Percentiles rank a stretch among this genome's conserved stretches.
These are phyloP conservation scores for Pleurotus pulmonarius DNA, from an alignment of 768 basidiomycete genomes.

Conservation along the genomic window DNA sequence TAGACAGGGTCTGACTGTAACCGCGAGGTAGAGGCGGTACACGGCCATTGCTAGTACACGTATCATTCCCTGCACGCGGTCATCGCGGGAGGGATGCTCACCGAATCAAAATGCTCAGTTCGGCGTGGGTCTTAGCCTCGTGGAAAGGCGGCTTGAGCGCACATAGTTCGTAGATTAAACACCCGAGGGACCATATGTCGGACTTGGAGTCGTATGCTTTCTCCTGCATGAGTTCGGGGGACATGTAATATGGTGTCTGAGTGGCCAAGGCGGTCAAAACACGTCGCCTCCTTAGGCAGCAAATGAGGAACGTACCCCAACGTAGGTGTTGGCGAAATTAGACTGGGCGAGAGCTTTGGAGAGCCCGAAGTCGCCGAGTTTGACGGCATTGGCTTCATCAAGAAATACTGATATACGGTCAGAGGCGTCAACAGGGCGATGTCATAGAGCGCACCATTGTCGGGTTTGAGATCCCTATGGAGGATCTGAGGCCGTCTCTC, in stretches of 20 bases:
- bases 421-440: not conserved
- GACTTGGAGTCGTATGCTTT: constrained; percentile 97
- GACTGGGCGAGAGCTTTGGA: constrained; percentile 88
- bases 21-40: constrained; percentile 86
- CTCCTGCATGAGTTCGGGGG: constrained; percentile 96
- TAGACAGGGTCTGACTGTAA: constrained; percentile 68
- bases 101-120: constrained; percentile 81
- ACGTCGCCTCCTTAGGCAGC: not conserved
- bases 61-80: not conserved
- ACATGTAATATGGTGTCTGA: constrained; percentile 99
- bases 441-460: constrained; percentile 66
- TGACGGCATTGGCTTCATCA: constrained; percentile 79
- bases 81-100: constrained; percentile 21
- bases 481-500: constrained; percentile 72
- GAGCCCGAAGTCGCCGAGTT: constrained; percentile 95
- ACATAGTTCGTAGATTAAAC: constrained; percentile 94
- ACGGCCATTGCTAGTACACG: constrained; percentile 62
- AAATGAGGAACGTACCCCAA: constrained; percentile 64
- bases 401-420: constrained; percentile 67
- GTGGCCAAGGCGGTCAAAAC: not conserved
- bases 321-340: constrained; percentile 93
- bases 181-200: constrained; percentile 98
- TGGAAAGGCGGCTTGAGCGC: constrained; percentile 92
- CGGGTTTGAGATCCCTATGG: constrained; percentile 95
- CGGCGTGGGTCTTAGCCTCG: constrained; percentile 86